A percentile compares a stretch with the other conserved stretches of the same genome.
These are phyloP conservation scores for Dentipellis sp. DNA, from an alignment of 768 basidiomycete species.

Conservation along the genomic window DNA sequence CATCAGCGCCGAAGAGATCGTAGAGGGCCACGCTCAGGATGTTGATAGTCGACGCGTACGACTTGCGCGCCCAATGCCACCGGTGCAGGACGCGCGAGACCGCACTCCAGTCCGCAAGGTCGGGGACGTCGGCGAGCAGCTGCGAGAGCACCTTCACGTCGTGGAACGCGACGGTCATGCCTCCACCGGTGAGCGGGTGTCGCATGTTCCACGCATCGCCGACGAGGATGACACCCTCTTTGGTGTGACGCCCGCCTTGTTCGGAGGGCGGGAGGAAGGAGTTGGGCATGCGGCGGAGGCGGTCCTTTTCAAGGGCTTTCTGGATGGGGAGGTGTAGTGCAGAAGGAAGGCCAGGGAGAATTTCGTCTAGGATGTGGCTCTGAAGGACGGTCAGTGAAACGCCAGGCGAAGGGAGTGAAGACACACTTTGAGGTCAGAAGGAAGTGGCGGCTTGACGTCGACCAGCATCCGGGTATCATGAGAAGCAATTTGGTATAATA, in stretches of 20 bases:
- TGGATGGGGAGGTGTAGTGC: slow-evolving; percentile 57
- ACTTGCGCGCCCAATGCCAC: slow-evolving; percentile 88
- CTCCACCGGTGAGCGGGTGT: slow-evolving; percentile 94
- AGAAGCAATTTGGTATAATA: slow-evolving; percentile 86
- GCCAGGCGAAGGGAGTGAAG: not conserved
- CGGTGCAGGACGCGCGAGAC: slow-evolving; percentile 43
- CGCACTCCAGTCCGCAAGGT: slow-evolving; percentile 39
- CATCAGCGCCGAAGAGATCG: slow-evolving; percentile 89
- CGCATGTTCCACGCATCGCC: slow-evolving; percentile 99
- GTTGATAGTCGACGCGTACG: slow-evolving; percentile 79
- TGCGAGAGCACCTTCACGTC: slow-evolving; percentile 72
- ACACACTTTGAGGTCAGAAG: slow-evolving; percentile 68
- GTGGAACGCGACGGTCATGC: slow-evolving; percentile 93
- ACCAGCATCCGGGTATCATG: slow-evolving; percentile 91
- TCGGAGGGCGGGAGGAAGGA: slow-evolving; percentile 78
- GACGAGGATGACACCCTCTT: slow-evolving; percentile 71
- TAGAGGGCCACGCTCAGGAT: slow-evolving; percentile 90
- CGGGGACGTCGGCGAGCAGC: slow-evolving; percentile 40
- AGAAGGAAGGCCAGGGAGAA: slow-evolving; percentile 76
- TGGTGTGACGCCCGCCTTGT: slow-evolving; percentile 41
- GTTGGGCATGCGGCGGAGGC: slow-evolving; percentile 90
- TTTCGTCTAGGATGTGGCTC: slow-evolving; percentile 59
- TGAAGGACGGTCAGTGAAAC: slow-evolving; percentile 18
- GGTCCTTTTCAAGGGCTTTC: slow-evolving; percentile 65
- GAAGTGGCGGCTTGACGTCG: slow-evolving; percentile 79